These are phyloP conservation scores for Pythium dissimile DNA, from an alignment of 352 stramenopile species.

Conservation along the genomic window DNA sequence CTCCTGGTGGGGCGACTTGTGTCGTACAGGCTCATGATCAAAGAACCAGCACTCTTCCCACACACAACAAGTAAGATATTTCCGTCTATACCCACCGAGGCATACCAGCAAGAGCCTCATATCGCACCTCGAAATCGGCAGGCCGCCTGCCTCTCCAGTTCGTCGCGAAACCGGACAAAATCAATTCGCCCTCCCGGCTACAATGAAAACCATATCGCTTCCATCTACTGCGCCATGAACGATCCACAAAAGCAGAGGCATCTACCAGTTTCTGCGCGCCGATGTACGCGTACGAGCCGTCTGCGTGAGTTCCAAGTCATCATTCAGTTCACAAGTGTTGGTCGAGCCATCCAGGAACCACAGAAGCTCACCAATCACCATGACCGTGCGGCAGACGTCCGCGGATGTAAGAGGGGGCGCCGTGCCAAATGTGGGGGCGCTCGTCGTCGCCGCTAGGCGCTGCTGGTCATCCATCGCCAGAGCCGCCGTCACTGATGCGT, in stretches of 20 bases:
- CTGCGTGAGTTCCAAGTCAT: not conserved
- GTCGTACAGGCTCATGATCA: slow-evolving; percentile 60
- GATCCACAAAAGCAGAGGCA: no score
- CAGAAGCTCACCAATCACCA: slow-evolving; percentile 59
- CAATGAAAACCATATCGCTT: not conserved
- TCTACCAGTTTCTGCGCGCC: slow-evolving; percentile 12
- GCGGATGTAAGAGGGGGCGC: not conserved
- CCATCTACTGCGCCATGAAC: no score
- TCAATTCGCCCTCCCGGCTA: slow-evolving; percentile 57
- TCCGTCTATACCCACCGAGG: not conserved
- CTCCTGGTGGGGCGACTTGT: slow-evolving; percentile 34
- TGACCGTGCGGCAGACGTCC: slow-evolving; percentile 38
- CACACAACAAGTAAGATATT: not conserved
- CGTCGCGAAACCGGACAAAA: slow-evolving; percentile 62
- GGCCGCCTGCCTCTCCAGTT: slow-evolving; percentile 43
- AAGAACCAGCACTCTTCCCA: slow-evolving; percentile 86
- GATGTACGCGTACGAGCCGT: slow-evolving; percentile 17
- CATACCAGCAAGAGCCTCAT: not conserved
- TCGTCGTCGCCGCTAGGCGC: slow-evolving; percentile 1
- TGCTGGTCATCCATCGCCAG: slow-evolving; percentile 7
- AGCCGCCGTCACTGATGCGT: not conserved
- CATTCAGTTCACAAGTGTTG: not conserved
- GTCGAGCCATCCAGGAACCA: not conserved
- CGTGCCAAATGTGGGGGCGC: not conserved
- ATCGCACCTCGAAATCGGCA: slow-evolving; percentile 50